Conservation (phyloP, 2,329 filamentous ascomycete species). For the Ophiostoma quercus region DNA sequence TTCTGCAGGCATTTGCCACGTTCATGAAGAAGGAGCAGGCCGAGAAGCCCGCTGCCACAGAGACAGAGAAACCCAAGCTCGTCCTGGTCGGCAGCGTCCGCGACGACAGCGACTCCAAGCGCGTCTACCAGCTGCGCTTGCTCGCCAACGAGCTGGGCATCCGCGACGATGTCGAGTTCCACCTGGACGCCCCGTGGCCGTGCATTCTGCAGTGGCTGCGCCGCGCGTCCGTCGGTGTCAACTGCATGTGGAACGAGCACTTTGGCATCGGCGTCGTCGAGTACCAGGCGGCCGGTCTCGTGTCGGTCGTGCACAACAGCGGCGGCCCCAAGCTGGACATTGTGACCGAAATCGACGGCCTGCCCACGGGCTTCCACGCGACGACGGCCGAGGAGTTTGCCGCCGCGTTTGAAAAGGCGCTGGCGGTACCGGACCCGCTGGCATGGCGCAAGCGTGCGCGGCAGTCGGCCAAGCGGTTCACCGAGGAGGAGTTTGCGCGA, state of each 20-base stretch:
- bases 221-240: constrained; percentile 77
- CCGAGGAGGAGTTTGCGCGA: constrained; percentile 75
- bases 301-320: constrained; percentile 87
- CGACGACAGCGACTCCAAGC: constrained; percentile 70
- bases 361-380: constrained; percentile 85
- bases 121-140: constrained; percentile 82
- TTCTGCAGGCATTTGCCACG: constrained; percentile 76
- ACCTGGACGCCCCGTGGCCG: constrained; percentile 84
- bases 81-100: constrained; percentile 90
- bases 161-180: constrained; percentile 78
- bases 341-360: constrained; percentile 71
- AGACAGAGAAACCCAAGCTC: constrained; percentile 51
- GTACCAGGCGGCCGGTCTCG: constrained; percentile 91
- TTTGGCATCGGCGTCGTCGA: constrained; percentile 98
- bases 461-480: constrained; percentile 75
- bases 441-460: constrained; percentile 72
- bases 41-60: background rate
- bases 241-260: constrained; percentile 99
- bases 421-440: constrained; percentile 66
- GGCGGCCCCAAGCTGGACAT: constrained; percentile 93
- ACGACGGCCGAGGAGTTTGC: constrained; percentile 75
- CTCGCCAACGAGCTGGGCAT: constrained; percentile 82
- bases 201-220: constrained; percentile 76
- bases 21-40: constrained; percentile 53
- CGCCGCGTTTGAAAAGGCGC: constrained; percentile 68